Base-by-base conservation (phyloP, 305 asterid species). In the Rubia tinctorum region DNA sequence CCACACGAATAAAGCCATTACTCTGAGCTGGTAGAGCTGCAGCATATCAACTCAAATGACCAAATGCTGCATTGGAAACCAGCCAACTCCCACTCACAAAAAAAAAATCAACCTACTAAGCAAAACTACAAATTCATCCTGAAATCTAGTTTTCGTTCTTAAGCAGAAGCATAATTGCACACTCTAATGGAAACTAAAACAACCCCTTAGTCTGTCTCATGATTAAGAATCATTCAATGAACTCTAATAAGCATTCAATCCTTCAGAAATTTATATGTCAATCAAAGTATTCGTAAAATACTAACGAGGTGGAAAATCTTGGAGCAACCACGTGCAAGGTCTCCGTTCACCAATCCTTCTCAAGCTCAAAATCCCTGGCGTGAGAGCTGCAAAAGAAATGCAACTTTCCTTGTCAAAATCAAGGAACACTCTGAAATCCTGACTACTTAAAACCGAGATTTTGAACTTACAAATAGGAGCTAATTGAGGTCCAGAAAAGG, bases 251-350 rank as follows among this genome's bases (percentile, higher is more conserved):
- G 20, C 12, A 12, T 10, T 12, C 30, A 72, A 60, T 14, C 42
- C 7, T 72, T 12, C 23, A 72, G 45, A 59, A 44, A 43, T 2
- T 17, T 11, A 1, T 25, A 58, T 17, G n/a, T 51, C 20, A 69
- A 22, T n/a, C 20, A 73, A n/a, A 37, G 66, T n/a, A 72, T 6
- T 15, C 43, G 43, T 20, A 15, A 76, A 75, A 77, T 60, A 73
- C 95, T 82, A 74, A 95, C 98, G 91, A 63, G 81, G 78, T 34
- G 83, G 91, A 65, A 71, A 81, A 44, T 83, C 90, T 77, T 77
- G 90, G 74, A 88, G 81, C 98, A 96, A 95, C 99, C 99, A 92
- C 74, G 82, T 80, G 88, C 97, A 95, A 76, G 99, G 96, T 72
- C 96, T 79, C 97, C 99, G 92, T 71, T 85, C 96, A 74, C 83